These are phyloP conservation scores for Colletotrichum cereale DNA, from an alignment of 2,329 filamentous ascomycete species.

Conservation along the genomic window DNA sequence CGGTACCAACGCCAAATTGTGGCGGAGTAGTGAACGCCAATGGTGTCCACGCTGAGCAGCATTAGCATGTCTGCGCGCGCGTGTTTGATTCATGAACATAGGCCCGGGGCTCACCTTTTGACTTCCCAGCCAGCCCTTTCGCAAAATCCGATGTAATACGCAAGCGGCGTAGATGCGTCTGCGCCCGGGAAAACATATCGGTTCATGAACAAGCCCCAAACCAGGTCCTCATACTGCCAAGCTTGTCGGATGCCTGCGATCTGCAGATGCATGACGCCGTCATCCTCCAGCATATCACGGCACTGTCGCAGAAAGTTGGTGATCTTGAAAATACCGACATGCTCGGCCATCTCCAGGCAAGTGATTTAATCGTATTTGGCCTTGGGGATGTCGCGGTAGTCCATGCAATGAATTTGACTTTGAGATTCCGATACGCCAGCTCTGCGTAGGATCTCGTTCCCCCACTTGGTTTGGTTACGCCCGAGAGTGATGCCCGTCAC, in stretches of 20 bases:
- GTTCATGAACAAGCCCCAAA: slow-evolving; percentile 99
- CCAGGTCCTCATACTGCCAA: slow-evolving; percentile 98
- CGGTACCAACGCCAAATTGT: slow-evolving; percentile 94
- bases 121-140: slow-evolving; percentile 88
- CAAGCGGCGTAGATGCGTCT: slow-evolving; percentile 92
- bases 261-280: slow-evolving; percentile 95
- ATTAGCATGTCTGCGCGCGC: neutral
- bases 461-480: slow-evolving; percentile 97
- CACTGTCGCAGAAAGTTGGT: slow-evolving; percentile 90
- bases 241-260: slow-evolving; percentile 91
- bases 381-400: slow-evolving; percentile 95
- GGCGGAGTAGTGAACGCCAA: slow-evolving; percentile 89
- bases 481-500: slow-evolving; percentile 93
- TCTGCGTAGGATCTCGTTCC: slow-evolving; percentile 88
- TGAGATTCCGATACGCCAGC: slow-evolving; percentile 87
- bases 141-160: slow-evolving; percentile 85
- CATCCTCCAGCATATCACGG: slow-evolving; percentile 97
- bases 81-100: neutral
- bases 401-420: slow-evolving; percentile 93
- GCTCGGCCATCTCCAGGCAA: too few relatives aligned
- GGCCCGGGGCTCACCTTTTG: slow-evolving; percentile 83
- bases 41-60: slow-evolving; percentile 75
- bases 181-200: slow-evolving; percentile 86
- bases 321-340: too few relatives aligned
- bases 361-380: too few relatives aligned